Conservation (phyloP, 2,329 filamentous ascomycete genomes). For the Raffaelea arxii region DNA sequence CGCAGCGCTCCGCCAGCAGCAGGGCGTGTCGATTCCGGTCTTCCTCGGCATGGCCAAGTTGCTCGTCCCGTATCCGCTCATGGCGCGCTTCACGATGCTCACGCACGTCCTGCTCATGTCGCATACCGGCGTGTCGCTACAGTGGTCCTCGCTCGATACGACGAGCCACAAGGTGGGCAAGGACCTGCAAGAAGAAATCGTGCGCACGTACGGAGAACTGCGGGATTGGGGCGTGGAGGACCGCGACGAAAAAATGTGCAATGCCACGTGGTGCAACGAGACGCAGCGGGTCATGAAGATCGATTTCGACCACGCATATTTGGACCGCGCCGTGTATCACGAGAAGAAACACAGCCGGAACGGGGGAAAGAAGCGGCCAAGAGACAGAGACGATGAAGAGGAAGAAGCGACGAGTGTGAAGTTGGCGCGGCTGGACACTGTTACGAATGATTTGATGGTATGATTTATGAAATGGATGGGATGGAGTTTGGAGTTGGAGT, state of each 20-base stretch:
- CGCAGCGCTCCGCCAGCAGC: neutral
- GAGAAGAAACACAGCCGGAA: no score
- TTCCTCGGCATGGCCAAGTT: neutral
- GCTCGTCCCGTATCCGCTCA: neutral
- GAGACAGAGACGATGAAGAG: no score
- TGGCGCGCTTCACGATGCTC: neutral
- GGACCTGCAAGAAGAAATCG: neutral
- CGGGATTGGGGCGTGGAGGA: neutral
- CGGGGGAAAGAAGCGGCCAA: no score
- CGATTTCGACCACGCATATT: conserved; percentile 4
- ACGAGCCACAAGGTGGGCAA: no score
- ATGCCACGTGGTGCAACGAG: conserved; percentile 3
- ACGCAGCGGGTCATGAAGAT: conserved; percentile 3
- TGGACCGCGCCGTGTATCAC: no score
- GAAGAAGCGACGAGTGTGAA: no score
- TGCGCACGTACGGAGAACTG: neutral
- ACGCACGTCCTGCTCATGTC: neutral
- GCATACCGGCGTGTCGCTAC: neutral
- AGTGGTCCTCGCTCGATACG: neutral
- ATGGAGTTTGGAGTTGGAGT: no score
- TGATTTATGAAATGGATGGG: no score
- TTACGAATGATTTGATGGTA: no score
- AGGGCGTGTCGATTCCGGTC: neutral
- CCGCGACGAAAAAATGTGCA: conserved; percentile 1
- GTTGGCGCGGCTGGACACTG: no score